Conservation (phyloP, 2,329 filamentous ascomycete species). For the Aspergillus calidoustus region DNA sequence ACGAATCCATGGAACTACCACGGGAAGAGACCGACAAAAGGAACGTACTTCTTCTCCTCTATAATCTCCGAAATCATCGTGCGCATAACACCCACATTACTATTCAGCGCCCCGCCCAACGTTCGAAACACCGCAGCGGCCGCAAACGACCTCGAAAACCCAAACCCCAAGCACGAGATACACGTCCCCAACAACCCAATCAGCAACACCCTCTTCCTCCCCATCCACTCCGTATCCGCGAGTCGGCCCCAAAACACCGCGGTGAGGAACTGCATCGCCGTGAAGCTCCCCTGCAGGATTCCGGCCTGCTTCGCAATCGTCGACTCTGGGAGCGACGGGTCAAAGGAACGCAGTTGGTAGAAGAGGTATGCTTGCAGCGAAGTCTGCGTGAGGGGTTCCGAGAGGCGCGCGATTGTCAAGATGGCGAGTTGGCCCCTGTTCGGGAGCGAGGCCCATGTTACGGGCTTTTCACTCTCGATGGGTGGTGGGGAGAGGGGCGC, state of each 20-base stretch:
- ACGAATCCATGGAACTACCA: constrained; percentile 1
- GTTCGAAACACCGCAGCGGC: constrained; percentile 68
- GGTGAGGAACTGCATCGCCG: constrained; percentile 79
- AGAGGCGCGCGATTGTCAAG: constrained; percentile 76
- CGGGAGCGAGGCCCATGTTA: constrained; percentile 75
- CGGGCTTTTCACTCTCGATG: constrained; percentile 46
- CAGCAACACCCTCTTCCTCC: constrained; percentile 77
- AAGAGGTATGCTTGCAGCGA: constrained; percentile 81
- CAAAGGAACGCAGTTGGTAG: constrained; percentile 84
- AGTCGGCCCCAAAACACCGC: constrained; percentile 81
- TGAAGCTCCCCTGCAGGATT: constrained; percentile 77
- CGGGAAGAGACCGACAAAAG: neutral
- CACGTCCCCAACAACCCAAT: constrained; percentile 75
- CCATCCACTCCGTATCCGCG: constrained; percentile 66
- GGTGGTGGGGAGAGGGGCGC: constrained; percentile 12
- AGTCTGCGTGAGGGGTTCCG: constrained; percentile 81
- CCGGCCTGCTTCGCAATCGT: constrained; percentile 78
- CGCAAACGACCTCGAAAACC: constrained; percentile 67
- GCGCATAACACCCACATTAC: constrained; percentile 74
- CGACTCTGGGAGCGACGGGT: constrained; percentile 60
- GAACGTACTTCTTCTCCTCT: constrained; percentile 64
- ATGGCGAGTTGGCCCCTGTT: constrained; percentile 77
- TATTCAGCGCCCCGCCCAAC: constrained; percentile 70
- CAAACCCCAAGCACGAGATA: constrained; percentile 69
- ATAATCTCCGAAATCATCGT: constrained; percentile 77